Evolutionary conservation across 2,329 filamentous ascomycete species (phyloP).

Genomic region (Stagonosporopsis tanaceti): DNA sequence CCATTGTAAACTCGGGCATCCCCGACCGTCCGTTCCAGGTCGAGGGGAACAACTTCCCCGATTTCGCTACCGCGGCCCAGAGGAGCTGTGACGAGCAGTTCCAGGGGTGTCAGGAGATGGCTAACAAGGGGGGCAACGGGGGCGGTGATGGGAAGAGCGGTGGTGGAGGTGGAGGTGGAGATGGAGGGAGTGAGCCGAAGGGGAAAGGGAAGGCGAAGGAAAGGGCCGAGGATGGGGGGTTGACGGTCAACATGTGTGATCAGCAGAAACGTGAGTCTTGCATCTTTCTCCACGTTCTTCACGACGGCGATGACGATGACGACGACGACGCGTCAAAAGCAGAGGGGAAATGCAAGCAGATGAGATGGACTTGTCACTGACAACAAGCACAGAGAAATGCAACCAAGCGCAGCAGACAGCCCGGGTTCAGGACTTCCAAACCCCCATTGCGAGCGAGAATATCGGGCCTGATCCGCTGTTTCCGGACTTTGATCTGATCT

Average conservation of each 20-base stretch:
- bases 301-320: too few relatives aligned
- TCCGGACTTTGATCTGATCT: slow-evolving; percentile 51
- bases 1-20: slow-evolving; percentile 59
- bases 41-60: slow-evolving; percentile 58
- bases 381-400: slow-evolving; percentile 33
- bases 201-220: slow-evolving; percentile 1
- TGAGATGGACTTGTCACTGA: too few relatives aligned
- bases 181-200: background rate
- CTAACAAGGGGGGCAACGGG: slow-evolving; percentile 46
- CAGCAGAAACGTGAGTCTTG: slow-evolving; percentile 34
- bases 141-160: slow-evolving; percentile 1
- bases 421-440: slow-evolving; percentile 37
- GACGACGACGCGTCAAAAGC: too few relatives aligned
- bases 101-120: slow-evolving; percentile 60
- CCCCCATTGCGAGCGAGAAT: slow-evolving; percentile 38
- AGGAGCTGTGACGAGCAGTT: slow-evolving; percentile 70
- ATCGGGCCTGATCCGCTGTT: slow-evolving; percentile 49
- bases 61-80: slow-evolving; percentile 63
- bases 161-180: background rate
- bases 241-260: slow-evolving; percentile 33
- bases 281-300: background rate
- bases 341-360: too few relatives aligned
- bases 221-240: slow-evolving; percentile 10
- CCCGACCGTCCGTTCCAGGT: slow-evolving; percentile 54
- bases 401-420: slow-evolving; percentile 39